Conservation (phyloP, 805 yeast species). For the Zygoascus tannicola region DNA sequence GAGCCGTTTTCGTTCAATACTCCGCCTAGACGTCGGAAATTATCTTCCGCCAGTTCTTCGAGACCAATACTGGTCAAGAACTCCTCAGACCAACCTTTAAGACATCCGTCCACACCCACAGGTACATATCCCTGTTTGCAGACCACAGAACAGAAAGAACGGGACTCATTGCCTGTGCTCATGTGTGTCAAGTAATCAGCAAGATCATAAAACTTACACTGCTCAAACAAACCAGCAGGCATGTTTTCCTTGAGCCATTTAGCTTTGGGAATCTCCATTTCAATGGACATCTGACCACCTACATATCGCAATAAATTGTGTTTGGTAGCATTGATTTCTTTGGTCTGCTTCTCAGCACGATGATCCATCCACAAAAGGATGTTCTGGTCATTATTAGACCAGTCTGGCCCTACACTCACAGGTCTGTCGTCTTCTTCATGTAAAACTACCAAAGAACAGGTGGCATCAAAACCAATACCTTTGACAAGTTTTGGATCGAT, state of each 20-base stretch:
- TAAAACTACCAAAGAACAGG: constrained; percentile 86
- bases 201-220: constrained; percentile 79
- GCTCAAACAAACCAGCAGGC: constrained; percentile 48
- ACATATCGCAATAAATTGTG: constrained; percentile 81
- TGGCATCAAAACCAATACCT: constrained; percentile 96
- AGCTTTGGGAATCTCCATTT: constrained; percentile 96
- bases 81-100: constrained; percentile 82
- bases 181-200: constrained; percentile 87
- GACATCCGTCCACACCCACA: constrained; percentile 77
- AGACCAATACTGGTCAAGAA: constrained; percentile 62
- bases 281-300: constrained; percentile 96
- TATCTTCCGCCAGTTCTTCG: constrained; percentile 66
- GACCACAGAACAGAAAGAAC: constrained; percentile 83
- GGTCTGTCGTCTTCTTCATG: constrained; percentile 58
- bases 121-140: constrained; percentile 97
- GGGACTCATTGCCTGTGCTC: constrained; percentile 79
- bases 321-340: constrained; percentile 66
- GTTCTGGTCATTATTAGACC: constrained; percentile 60
- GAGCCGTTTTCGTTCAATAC: constrained; percentile 61
- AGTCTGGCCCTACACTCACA: constrained; percentile 88
- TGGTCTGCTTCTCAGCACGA: constrained; percentile 76
- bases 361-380: constrained; percentile 98
- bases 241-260: constrained; percentile 88
- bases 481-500: constrained; percentile 57
- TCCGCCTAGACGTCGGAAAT: constrained; percentile 78